Evolutionary conservation across 1,284 basidiomycete species (phyloP).

Genomic region (Cystobasidium slooffiae): DNA sequence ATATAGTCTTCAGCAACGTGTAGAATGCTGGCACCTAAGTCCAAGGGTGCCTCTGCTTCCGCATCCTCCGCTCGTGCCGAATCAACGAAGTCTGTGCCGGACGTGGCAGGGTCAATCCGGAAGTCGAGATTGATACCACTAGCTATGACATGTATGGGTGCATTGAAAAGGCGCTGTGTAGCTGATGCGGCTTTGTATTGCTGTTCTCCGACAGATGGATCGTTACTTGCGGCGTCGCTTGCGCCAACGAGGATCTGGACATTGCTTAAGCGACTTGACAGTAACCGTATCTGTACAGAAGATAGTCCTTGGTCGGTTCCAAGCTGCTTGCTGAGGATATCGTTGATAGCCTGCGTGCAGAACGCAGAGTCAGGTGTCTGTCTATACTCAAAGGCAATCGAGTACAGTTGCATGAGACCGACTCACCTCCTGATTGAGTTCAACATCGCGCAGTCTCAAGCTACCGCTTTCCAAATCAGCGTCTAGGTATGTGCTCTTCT

Average conservation of each 20-base stretch:
- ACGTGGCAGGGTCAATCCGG: not conserved
- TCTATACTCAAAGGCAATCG: not conserved
- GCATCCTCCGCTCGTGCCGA: not conserved
- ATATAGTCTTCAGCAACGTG: constrained; percentile 30
- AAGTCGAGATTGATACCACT: constrained; percentile 27
- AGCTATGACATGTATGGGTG: constrained; percentile 46
- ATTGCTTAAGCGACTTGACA: not conserved
- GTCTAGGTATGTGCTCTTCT: constrained; percentile 30
- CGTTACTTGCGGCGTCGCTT: not conserved
- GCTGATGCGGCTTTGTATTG: constrained; percentile 5
- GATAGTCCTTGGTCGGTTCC: not conserved
- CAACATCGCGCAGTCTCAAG: constrained; percentile 27
- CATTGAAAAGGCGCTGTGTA: constrained; percentile 36
- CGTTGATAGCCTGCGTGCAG: constrained; percentile 30
- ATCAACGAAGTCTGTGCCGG: not conserved
- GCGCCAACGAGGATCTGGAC: constrained; percentile 33
- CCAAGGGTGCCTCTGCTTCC: not conserved
- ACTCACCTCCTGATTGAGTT: constrained; percentile 31
- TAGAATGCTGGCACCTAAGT: constrained; percentile 27
- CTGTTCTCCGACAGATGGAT: not conserved
- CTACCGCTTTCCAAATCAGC: constrained; percentile 35
- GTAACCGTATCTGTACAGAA: not conserved
- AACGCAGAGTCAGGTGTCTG: not conserved
- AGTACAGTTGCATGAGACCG: not conserved
- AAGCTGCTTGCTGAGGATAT: constrained; percentile 1